Base-by-base conservation (phyloP, 106 monocot genomes). In the Dendrobium chrysotoxum region DNA sequence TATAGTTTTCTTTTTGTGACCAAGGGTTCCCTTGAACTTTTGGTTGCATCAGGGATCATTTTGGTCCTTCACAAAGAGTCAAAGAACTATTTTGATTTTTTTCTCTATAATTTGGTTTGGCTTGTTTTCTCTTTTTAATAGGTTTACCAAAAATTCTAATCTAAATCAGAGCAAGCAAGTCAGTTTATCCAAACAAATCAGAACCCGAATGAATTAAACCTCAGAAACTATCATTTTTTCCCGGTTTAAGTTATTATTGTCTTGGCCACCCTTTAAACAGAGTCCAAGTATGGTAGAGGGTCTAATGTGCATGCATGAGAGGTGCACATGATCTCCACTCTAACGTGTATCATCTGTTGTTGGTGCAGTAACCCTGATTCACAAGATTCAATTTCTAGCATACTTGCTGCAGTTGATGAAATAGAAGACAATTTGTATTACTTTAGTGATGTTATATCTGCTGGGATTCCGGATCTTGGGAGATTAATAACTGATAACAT, bases 361-460 rank as follows among this genome's bases (percentile, higher is more conserved):
- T 83, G 54, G 28, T n/a, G 53, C 90, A 97, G 94, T 84, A 88
- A 92, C 55, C 74, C 82, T 75, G 85, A 87, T 40, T 81, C 88
- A 16, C 72, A 85, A 57, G 85, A 92, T 79, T 84, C 80, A 78
- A n/a, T 28, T 21, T 84, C 88, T 40, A 78, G 73, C 46, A 85
- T 95, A 79, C 77, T 85, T 82, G 67, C 88, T 80, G 82, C 91
- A 77, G 85, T 95, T 31, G 98, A 95, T 83, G 91, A 95, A 78
- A 93, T 99, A 76, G 99, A 99, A 81, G 93, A 99, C 76, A 93
- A 75, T 71, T 77, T 99, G 55, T 99, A 99, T 83, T 99, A 93
- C 82, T 91, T 90, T 78, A 99, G 95, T 90, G 99, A 99, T 87
- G 79, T 99, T 72, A 95, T 99, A 83, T 99, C 99, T 83, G 81